Conservation (phyloP, 352 stramenopile genomes). For the Phytophthora cajani region DNA sequence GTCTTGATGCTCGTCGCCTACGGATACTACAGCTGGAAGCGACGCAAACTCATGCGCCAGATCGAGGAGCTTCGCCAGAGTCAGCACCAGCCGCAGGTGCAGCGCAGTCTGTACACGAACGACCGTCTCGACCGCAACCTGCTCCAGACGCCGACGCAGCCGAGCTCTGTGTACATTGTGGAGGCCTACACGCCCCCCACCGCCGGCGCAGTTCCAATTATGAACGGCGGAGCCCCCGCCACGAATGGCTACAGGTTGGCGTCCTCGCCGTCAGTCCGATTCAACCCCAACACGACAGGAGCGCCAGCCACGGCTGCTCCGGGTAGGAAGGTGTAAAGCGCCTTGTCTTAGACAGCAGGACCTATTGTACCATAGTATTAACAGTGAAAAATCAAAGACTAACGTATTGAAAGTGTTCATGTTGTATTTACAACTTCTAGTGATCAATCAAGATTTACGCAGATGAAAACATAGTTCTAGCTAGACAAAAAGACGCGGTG, state of each 20-base stretch:
- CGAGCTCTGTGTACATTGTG: slow-evolving; percentile 37
- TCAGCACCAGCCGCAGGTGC: slow-evolving; percentile 37
- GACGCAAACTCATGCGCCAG: slow-evolving; percentile 54
- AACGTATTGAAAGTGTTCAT: slow-evolving; percentile 23
- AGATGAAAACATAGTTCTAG: background rate
- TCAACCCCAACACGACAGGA: slow-evolving; percentile 31
- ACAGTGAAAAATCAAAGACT: slow-evolving; percentile 18
- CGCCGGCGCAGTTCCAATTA: slow-evolving; percentile 15
- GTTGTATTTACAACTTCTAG: slow-evolving; percentile 1
- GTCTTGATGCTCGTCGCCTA: slow-evolving; percentile 55
- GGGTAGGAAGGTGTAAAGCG: slow-evolving; percentile 24
- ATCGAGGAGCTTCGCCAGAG: slow-evolving; percentile 40
- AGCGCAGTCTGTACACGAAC: slow-evolving; percentile 50
- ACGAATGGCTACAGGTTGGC: slow-evolving; percentile 36
- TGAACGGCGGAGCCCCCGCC: slow-evolving; percentile 17
- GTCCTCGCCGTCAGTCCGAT: slow-evolving; percentile 26
- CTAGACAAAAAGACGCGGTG: background rate
- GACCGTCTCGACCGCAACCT: slow-evolving; percentile 49
- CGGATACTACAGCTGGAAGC: slow-evolving; percentile 60
- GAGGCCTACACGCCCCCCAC: slow-evolving; percentile 30
- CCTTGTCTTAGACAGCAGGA: slow-evolving; percentile 19
- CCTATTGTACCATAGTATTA: slow-evolving; percentile 32
- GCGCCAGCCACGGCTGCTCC: slow-evolving; percentile 14
- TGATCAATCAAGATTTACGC: background rate
- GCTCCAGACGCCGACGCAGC: slow-evolving; percentile 36